Evolutionary conservation across 2,329 filamentous ascomycete species (phyloP), one percentile per base, ranked within the genome.

Genomic region (Colletotrichum caudatum): DNA sequence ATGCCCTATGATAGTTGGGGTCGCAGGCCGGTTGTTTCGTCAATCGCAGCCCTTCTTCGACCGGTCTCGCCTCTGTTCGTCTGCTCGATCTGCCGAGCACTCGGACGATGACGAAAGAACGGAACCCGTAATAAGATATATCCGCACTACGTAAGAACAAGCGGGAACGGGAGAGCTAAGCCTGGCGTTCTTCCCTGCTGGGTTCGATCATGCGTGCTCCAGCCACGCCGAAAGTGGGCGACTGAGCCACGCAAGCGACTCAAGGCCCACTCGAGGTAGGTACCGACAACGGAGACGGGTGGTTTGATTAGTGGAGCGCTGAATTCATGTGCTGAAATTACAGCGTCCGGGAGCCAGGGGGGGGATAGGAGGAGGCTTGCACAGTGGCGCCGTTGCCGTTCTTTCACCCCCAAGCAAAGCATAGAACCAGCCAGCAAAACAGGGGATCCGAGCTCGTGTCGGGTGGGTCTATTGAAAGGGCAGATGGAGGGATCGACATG

Each of bases 391-490:
- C 20, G 44, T 48, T 41, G 23, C 16, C 48, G 1, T 20, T 5
- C 48, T 23, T 2, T n/a, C 50, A 2, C 23, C 9, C 48, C 5
- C 14, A 14, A 26, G 23, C 39, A 23, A 29, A 44, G 53, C 57
- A 29, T 4, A 29, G 29, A 29, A 29, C 29, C 29, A 29, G 20
- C 29, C 12, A 23, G 35, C 59, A 39, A 41, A 58, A 39, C 5
- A 23, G 41, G 62, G 61, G 53, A 65, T 58, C 23, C 46, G 26
- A 51, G 60, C 60, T 69, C 66, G 60, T 69, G 66, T 58, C 51
- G 66, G 53, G 60, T 69, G 66, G 60, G 46, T 39, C 35, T 37
- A 53, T 54, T 64, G 61, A 33, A 33, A 53, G 53, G 44, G n/a
- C 20, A 37, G 61, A 46, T 46, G 44, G 35, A 37, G 50, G 23